Percentiles rank a stretch among this genome's conserved stretches.
Evolutionary conservation across 192 early-diverging fungal genomes (phyloP).

Genomic region (Globomyces pollinis-pini): DNA sequence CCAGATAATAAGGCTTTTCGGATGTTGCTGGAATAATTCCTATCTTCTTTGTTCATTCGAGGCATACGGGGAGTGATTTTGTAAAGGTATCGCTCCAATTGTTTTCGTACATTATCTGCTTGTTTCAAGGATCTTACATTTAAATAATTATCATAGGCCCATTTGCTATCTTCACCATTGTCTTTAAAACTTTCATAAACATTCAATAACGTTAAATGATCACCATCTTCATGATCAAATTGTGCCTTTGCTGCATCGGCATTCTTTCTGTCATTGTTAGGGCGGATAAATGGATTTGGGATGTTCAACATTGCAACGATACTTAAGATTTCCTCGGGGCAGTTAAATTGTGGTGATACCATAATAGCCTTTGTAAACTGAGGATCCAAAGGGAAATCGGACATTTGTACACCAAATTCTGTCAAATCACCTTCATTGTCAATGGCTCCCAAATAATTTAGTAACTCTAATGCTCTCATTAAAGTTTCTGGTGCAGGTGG

Average conservation of each 20-base stretch:
- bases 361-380: slow-evolving; percentile 93
- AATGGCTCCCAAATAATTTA: slow-evolving; percentile 91
- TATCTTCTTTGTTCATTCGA: no score
- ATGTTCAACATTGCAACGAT: slow-evolving; percentile 90
- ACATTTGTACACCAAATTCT: slow-evolving; percentile 70
- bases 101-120: slow-evolving; percentile 86
- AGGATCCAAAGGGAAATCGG: slow-evolving; percentile 96
- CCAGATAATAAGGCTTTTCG: slow-evolving; percentile 82
- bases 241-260: slow-evolving; percentile 87
- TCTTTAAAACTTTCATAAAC: slow-evolving; percentile 88
- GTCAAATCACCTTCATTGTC: slow-evolving; percentile 95
- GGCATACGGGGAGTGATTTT: slow-evolving; percentile 62
- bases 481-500: slow-evolving; percentile 96
- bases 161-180: slow-evolving; percentile 68
- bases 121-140: slow-evolving; percentile 81
- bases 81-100: slow-evolving; percentile 78
- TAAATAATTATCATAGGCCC: slow-evolving; percentile 92
- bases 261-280: slow-evolving; percentile 75
- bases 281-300: slow-evolving; percentile 87
- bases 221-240: slow-evolving; percentile 92
- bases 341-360: slow-evolving; percentile 69
- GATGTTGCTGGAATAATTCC: slow-evolving; percentile 55
- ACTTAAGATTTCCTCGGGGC: slow-evolving; percentile 89
- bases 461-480: slow-evolving; percentile 93
- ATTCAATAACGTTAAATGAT: slow-evolving; percentile 94